Conservation (phyloP, 1,284 basidiomycete genomes). For the Boletus austroedulis region DNA sequence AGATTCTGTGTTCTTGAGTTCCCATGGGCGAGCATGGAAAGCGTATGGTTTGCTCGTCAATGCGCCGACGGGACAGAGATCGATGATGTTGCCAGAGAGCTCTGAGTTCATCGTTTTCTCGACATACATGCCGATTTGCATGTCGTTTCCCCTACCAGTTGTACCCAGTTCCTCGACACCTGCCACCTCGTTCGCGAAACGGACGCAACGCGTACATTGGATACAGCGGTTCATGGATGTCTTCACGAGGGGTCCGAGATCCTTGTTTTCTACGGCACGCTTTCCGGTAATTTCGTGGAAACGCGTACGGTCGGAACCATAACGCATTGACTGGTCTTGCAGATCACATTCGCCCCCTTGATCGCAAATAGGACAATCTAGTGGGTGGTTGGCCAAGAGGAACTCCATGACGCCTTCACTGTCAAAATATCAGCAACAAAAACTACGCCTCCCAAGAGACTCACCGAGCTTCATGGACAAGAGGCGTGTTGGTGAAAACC, state of each 20-base stretch:
- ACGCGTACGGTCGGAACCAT: constrained; percentile 93
- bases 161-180: constrained; percentile 98
- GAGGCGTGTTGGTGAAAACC: constrained; percentile 93
- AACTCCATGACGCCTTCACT: constrained; percentile 99
- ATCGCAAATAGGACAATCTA: constrained; percentile 99
- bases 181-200: constrained; percentile 98
- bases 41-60: constrained; percentile 98
- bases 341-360: constrained; percentile 98
- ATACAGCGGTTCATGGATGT: constrained; percentile 99
- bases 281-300: constrained; percentile 99
- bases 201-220: constrained; percentile 98
- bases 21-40: constrained; percentile 97
- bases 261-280: constrained; percentile 98
- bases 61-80: constrained; percentile 96
- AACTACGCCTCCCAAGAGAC: constrained; percentile 18
- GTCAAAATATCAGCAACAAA: constrained; percentile 18
- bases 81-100: constrained; percentile 95
- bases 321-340: constrained; percentile 99
- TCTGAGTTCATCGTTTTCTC: constrained; percentile 98
- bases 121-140: constrained; percentile 99
- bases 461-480: constrained; percentile 92
- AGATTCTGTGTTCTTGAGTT: constrained; percentile 97
- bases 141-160: constrained; percentile 95
- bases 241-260: constrained; percentile 97
- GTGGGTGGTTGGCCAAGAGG: constrained; percentile 93